Base-by-base conservation (phyloP, 306 rosid genomes). In the Rosa chinensis region DNA sequence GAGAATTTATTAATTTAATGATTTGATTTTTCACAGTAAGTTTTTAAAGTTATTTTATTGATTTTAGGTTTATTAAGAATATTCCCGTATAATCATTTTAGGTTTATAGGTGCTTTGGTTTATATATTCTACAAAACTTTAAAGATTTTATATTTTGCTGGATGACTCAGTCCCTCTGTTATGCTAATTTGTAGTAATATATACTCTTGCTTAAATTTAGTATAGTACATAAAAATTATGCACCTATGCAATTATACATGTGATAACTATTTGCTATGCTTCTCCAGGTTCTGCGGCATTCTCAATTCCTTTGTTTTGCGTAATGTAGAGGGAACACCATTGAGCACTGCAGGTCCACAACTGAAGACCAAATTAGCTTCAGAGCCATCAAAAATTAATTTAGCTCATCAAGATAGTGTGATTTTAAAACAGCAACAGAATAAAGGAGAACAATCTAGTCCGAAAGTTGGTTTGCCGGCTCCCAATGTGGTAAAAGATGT, bases 211-310 rank as follows among this genome's bases (percentile, higher is more conserved):
- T n/a, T n/a, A n/a, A n/a, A n/a, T n/a, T n/a, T n/a, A n/a, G n/a
- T n/a, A n/a, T n/a, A n/a, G n/a, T n/a, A n/a, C n/a, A n/a, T n/a
- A n/a, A n/a, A n/a, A n/a, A n/a, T n/a, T n/a, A n/a, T n/a, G n/a
- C n/a, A n/a, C n/a, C n/a, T n/a, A 43, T 56, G 21, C 10, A 5
- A 64, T 43, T 61, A 23, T 10, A 61, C 66, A 10, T 61, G 43
- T 64, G n/a, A 64, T 35, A 66, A 66, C 25, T 9, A 17, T 37
- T 8, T 35, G 64, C 85, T 69, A 67, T 85, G 55, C 42, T 76
- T 82, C 56, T 75, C 77, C 87, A 96, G 99, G 87, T 96, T 96
- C 84, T 88, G 96, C 86, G 93, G 88, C 73, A 88, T 96, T 78
- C 81, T 88, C 77, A 96, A 88, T 84, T 78, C 96, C 82, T 89